Conservation (phyloP, 805 yeast species). For the Ogataea nakhonphanomensis region DNA sequence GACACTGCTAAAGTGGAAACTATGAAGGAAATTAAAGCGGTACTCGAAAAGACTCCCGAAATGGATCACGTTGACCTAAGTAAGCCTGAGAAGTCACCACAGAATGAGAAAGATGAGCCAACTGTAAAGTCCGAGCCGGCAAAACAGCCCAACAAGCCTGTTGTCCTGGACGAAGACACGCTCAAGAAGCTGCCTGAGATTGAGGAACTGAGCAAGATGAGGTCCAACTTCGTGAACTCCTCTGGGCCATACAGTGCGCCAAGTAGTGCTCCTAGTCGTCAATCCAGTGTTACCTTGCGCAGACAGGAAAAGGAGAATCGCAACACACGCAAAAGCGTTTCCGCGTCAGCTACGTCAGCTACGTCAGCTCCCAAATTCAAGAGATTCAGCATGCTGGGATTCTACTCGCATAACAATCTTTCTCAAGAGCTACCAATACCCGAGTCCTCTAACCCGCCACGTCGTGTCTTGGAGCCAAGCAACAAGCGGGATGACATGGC, state of each 20-base stretch:
- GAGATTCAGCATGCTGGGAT: conserved; percentile 33
- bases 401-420: conserved; percentile 23
- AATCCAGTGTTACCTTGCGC: conserved; percentile 6
- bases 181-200: not conserved
- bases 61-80: not conserved
- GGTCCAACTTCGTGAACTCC: not conserved
- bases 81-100: not conserved
- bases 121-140: not conserved
- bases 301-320: conserved; percentile 26
- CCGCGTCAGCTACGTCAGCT: conserved; percentile 12
- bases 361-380: conserved; percentile 25
- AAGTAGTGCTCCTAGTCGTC: conserved; percentile 3
- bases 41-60: too few relatives aligned
- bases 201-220: conserved; percentile 1
- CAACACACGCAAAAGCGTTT: conserved; percentile 18
- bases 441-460: conserved; percentile 6
- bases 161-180: not conserved
- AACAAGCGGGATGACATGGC: conserved; percentile 23
- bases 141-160: not conserved
- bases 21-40: not conserved
- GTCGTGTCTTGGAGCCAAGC: conserved; percentile 16
- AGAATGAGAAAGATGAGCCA: conserved; percentile 1
- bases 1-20: conserved; percentile 2
- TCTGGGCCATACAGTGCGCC: conserved; percentile 1
- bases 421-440: conserved; percentile 11